Conservation (phyloP, 768 basidiomycete species). For the Ramaria sp. region DNA sequence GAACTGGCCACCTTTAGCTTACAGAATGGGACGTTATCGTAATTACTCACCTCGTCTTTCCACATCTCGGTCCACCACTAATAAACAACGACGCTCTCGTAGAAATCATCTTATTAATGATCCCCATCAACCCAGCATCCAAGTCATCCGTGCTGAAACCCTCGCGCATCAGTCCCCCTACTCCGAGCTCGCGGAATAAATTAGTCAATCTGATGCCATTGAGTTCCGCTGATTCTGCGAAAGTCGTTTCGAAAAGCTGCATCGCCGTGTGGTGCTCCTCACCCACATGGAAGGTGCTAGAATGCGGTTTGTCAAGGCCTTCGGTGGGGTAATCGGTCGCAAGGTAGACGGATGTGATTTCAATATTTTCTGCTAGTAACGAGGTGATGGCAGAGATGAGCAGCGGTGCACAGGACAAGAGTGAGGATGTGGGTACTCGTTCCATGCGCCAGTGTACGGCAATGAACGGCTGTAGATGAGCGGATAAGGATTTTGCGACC, state of each 20-base stretch:
- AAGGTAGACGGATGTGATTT: slow-evolving; percentile 38
- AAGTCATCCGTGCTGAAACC: slow-evolving; percentile 8
- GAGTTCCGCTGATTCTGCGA: slow-evolving; percentile 22
- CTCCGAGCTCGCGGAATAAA: not conserved
- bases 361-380: slow-evolving; percentile 17
- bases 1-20: too few relatives aligned
- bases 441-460: slow-evolving; percentile 53
- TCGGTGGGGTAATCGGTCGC: slow-evolving; percentile 43
- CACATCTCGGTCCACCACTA: slow-evolving; percentile 36
- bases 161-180: not conserved
- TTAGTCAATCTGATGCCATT: slow-evolving; percentile 30
- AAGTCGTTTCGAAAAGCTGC: slow-evolving; percentile 31
- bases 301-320: slow-evolving; percentile 11
- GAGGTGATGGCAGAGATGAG: slow-evolving; percentile 33
- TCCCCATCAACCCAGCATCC: slow-evolving; percentile 42
- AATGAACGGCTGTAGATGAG: slow-evolving; percentile 29
- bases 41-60: slow-evolving; percentile 33
- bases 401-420: slow-evolving; percentile 38
- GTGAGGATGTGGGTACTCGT: slow-evolving; percentile 28
- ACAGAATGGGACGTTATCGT: slow-evolving; percentile 12
- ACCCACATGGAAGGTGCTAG: slow-evolving; percentile 18
- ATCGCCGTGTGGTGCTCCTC: slow-evolving; percentile 37
- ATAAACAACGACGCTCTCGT: slow-evolving; percentile 39
- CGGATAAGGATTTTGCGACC: slow-evolving; percentile 28
- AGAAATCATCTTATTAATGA: slow-evolving; percentile 48